Percentiles rank a stretch among this genome's conserved stretches.
phyloP scores from a whole-genome alignment of 495 filamentous ascomycete species.

The Aspergillus sclerotiicarbonarius region DNA sequence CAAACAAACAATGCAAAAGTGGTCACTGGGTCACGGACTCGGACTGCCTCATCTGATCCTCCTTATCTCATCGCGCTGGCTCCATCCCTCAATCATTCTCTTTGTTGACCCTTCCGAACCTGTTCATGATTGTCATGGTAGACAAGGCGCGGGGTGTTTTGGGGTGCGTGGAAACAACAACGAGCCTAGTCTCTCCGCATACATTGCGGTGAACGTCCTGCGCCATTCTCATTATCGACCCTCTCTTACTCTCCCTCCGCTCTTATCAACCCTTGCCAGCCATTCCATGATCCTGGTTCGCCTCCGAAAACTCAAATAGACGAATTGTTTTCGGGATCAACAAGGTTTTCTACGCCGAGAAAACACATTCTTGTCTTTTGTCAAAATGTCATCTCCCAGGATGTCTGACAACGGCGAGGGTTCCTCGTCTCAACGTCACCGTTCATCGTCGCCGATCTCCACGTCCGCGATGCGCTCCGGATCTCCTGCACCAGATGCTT shows the following conservation, averaged over 20 bases:
- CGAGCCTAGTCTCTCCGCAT: neutral
- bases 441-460: slow-evolving; percentile 38
- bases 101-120: neutral
- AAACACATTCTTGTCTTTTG: slow-evolving; percentile 1
- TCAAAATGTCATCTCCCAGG: slow-evolving; percentile 27
- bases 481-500: slow-evolving; percentile 47
- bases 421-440: slow-evolving; percentile 34
- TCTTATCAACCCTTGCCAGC: neutral
- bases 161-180: neutral
- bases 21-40: neutral
- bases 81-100: neutral
- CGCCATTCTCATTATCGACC: neutral
- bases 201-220: neutral
- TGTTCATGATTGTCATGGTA: neutral
- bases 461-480: slow-evolving; percentile 35
- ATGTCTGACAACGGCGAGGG: slow-evolving; percentile 39
- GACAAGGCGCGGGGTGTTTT: neutral
- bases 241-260: neutral
- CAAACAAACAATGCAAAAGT: slow-evolving; percentile 1
- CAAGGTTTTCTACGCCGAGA: slow-evolving; percentile 5
- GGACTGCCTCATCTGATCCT: neutral
- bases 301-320: slow-evolving; percentile 7
- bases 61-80: neutral
- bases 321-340: slow-evolving; percentile 4
- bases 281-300: slow-evolving; percentile 1